These are phyloP conservation scores for Psilocybe cubensis DNA, from an alignment of 768 basidiomycete genomes.

Conservation along the genomic window DNA sequence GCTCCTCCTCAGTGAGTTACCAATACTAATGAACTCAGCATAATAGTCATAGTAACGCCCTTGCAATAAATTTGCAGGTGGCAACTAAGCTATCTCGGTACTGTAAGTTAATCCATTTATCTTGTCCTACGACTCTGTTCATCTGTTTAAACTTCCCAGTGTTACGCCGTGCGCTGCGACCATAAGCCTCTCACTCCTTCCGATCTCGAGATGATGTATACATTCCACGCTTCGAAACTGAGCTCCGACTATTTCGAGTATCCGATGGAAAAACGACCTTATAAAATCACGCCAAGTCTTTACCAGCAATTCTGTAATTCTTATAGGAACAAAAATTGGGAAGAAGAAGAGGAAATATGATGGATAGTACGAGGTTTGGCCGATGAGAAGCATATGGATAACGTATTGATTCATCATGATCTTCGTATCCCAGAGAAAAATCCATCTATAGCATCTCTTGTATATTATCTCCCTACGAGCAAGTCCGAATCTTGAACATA, in stretches of 20 bases:
- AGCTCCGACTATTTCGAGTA: constrained; percentile 11
- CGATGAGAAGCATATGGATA: too few species aligned
- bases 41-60: too few species aligned
- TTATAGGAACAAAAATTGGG: too few species aligned
- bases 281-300: constrained; percentile 2
- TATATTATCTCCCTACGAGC: too few species aligned
- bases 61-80: constrained; percentile 7
- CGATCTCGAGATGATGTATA: constrained; percentile 18
- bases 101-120: constrained; percentile 4
- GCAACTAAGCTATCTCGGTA: constrained; percentile 11
- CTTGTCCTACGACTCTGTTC: background rate
- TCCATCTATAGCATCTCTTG: too few species aligned
- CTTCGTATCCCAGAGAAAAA: too few species aligned
- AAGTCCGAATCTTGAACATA: too few species aligned
- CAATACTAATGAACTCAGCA: background rate
- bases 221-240: constrained; percentile 14
- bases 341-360: too few species aligned
- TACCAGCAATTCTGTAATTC: constrained; percentile 15
- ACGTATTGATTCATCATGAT: too few species aligned
- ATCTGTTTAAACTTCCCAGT: constrained; percentile 7
- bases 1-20: constrained; percentile 12
- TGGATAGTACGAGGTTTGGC: too few species aligned
- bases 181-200: constrained; percentile 15
- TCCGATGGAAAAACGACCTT: background rate
- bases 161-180: constrained; percentile 18